A percentile compares a stretch with the other conserved stretches of the same genome.
phyloP scores from a whole-genome alignment of 768 basidiomycete genomes.

The Chalciporus chontae region DNA sequence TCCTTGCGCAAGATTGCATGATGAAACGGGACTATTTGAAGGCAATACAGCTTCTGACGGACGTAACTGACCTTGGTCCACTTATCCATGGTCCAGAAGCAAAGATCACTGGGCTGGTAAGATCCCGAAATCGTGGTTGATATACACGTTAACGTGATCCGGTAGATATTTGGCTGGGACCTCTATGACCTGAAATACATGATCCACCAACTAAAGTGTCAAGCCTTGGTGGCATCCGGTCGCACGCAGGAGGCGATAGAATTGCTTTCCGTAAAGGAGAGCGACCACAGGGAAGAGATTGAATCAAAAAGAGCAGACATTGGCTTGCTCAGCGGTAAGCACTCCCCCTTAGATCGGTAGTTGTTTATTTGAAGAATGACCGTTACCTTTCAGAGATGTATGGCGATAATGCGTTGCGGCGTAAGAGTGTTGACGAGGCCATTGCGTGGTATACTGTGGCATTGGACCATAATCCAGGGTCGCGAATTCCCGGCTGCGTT shows the following conservation, averaged over 20 bases:
- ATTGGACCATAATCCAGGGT: background rate
- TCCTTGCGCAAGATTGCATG: background rate
- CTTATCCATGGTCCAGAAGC: constrained; percentile 3
- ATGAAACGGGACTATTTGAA: background rate
- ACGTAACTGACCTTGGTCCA: background rate
- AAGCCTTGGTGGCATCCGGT: constrained; percentile 2
- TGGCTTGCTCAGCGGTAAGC: constrained; percentile 12
- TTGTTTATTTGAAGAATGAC: background rate
- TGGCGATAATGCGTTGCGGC: constrained; percentile 6
- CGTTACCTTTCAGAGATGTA: constrained; percentile 7
- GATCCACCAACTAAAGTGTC: constrained; percentile 9
- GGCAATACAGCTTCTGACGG: background rate
- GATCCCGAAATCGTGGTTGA: background rate
- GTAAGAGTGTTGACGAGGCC: background rate
- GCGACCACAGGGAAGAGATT: constrained; percentile 6
- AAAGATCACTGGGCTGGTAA: constrained; percentile 2
- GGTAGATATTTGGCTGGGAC: constrained; percentile 14
- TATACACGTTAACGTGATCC: background rate
- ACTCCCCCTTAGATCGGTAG: background rate
- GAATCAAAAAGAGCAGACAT: constrained; percentile 2
- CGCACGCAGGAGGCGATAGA: background rate
- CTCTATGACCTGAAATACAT: constrained; percentile 2
- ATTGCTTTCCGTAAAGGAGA: background rate
- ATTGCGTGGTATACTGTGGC: constrained; percentile 13
- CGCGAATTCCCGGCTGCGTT: background rate